Evolutionary conservation across 2,329 filamentous ascomycete genomes (phyloP).

Genomic region (Drechslera avenae): DNA sequence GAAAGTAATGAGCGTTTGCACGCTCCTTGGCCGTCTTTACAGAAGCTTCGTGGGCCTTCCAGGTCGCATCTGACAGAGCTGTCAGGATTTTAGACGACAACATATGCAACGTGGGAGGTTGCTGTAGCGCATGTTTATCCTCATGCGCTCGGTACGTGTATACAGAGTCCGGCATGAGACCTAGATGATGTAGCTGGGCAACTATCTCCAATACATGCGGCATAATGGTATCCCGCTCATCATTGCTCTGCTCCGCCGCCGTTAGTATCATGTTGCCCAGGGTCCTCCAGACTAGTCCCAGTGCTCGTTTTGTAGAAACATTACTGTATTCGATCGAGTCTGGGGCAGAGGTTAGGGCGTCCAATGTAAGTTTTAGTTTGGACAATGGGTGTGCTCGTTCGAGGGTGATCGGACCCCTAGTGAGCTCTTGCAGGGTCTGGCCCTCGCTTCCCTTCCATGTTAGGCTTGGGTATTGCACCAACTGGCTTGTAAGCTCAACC

Average conservation of each 20-base stretch:
- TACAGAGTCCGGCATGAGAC: conserved; percentile 54
- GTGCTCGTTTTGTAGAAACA: conserved; percentile 38
- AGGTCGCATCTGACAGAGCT: conserved; percentile 57
- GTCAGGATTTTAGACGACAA: conserved; percentile 56
- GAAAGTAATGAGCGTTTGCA: conserved; percentile 47
- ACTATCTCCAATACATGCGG: conserved; percentile 55
- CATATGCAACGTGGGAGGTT: conserved; percentile 55
- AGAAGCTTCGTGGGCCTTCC: conserved; percentile 53
- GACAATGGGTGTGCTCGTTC: conserved; percentile 20
- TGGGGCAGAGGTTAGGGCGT: conserved; percentile 34
- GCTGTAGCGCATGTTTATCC: conserved; percentile 48
- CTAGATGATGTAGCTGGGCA: conserved; percentile 54
- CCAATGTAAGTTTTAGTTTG: conserved; percentile 25
- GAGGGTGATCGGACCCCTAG: conserved; percentile 28
- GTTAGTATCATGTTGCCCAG: conserved; percentile 54
- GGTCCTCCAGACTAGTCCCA: conserved; percentile 55
- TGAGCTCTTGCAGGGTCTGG: conserved; percentile 30
- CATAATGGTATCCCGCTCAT: conserved; percentile 41
- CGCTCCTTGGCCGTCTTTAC: conserved; percentile 32
- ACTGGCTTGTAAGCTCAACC: conserved; percentile 9
- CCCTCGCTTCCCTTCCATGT: conserved; percentile 22
- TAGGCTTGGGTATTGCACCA: conserved; percentile 24
- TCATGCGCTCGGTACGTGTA: conserved; percentile 48
- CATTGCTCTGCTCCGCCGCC: conserved; percentile 31
- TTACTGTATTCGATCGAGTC: conserved; percentile 30